Evolutionary conservation across 2,329 filamentous ascomycete species (phyloP).

Genomic region (Trichothecium sympodiale): DNA sequence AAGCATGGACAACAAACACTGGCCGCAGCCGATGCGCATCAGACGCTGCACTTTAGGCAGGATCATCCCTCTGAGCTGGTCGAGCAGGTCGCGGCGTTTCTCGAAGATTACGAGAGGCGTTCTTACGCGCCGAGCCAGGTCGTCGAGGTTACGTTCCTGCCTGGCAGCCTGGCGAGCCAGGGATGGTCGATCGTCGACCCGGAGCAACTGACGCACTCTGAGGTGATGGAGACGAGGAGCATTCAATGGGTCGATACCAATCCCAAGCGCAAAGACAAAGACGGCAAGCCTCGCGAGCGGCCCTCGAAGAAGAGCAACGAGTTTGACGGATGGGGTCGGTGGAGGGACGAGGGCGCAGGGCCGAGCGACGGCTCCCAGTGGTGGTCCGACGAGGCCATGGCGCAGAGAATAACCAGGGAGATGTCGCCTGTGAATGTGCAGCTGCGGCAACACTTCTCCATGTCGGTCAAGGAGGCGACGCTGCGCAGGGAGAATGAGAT

Average conservation of each 20-base stretch:
- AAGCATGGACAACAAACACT: slow-evolving; percentile 3
- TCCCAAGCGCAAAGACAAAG: slow-evolving; percentile 1
- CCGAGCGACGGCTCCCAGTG: slow-evolving; percentile 19
- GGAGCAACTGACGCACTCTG: slow-evolving; percentile 15
- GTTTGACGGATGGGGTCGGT: slow-evolving; percentile 37
- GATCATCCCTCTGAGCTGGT: slow-evolving; percentile 25
- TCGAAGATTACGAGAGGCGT: slow-evolving; percentile 20
- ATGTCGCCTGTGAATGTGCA: slow-evolving; percentile 24
- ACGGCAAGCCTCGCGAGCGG: not conserved
- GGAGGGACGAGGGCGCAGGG: slow-evolving; percentile 10
- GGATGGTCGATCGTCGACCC: slow-evolving; percentile 24
- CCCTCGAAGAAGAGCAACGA: slow-evolving; percentile 9
- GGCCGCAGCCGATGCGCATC: not conserved
- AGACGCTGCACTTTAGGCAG: too few relatives aligned
- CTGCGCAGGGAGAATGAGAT: slow-evolving; percentile 40
- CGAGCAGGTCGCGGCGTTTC: slow-evolving; percentile 28
- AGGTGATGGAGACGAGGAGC: slow-evolving; percentile 14
- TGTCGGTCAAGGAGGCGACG: slow-evolving; percentile 31
- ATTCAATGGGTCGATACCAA: slow-evolving; percentile 6
- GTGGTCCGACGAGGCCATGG: slow-evolving; percentile 36
- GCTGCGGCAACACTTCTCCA: too few relatives aligned
- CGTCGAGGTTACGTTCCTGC: slow-evolving; percentile 31
- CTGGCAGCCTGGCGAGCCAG: slow-evolving; percentile 24
- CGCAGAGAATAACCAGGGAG: slow-evolving; percentile 17
- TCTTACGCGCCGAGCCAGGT: slow-evolving; percentile 20